Evolutionary conservation across 805 yeast species (phyloP), one percentile per base, ranked within the genome.

Genomic region (Candida odintsovae): DNA sequence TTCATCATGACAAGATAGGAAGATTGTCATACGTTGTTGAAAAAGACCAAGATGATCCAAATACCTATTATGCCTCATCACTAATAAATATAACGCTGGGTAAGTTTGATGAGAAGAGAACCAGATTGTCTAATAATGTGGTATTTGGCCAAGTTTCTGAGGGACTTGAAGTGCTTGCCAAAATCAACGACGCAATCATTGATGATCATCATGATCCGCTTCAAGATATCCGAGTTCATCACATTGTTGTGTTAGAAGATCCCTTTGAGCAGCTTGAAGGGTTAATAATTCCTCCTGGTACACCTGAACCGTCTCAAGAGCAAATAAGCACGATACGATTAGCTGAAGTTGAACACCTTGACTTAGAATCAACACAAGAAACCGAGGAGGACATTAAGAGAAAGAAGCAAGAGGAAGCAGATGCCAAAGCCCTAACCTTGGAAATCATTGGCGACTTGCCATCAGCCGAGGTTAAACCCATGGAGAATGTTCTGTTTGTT

Each of bases 381-480:
- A 19, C 26, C 49, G 15, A 55, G 1, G 61, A 55, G 7, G 58
- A 57, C 15, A 50, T 49, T 18, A 56, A 59, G 40, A 45, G 54
- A 36, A 51, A 54, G 38, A 50, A 54, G 23, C 66, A 63, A 20
- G 63, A 58, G 18, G 71, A 70, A 31, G 71, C 81, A 1, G 64
- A 70, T 4, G 66, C 81, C 2, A 78, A 78, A 46, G 85, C 86
- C 2, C 58, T 83, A 29, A 75, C 87, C 0, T 63, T 83, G 41
- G 87, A 83, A 54, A 64, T 82, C 50, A 67, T 83, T 39, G 86
- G 86, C 0, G 88, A 83, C 53, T 51, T 83, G 8, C 82, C 84
- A 1, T 68, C 70, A 33, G 80, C 83, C 2, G 74, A 73, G 19
- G 75, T 73, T 21, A 72, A 73, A 50, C 89, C 90, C 0, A 71